Evolutionary conservation across 1,284 basidiomycete species (phyloP).

Genomic region (Trametes versicolor): DNA sequence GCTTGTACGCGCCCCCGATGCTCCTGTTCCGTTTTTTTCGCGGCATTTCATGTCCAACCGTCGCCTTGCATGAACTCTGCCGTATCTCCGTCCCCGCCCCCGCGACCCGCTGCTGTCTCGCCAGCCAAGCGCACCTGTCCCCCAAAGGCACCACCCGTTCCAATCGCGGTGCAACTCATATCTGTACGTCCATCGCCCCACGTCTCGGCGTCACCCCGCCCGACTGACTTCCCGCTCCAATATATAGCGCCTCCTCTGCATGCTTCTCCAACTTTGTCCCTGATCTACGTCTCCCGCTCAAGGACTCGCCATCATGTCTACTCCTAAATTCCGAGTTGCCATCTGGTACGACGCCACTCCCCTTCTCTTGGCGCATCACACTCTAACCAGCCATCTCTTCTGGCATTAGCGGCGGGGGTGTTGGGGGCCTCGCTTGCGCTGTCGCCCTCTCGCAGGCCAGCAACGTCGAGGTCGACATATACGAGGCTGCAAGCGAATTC

Average conservation of each 20-base stretch:
- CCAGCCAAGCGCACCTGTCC: background rate
- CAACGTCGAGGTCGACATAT: constrained; percentile 50
- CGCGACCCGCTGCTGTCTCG: background rate
- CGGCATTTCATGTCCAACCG: constrained; percentile 14
- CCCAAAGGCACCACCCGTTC: background rate
- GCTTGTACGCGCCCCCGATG: constrained; percentile 6
- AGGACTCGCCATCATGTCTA: constrained; percentile 22
- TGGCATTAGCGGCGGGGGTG: constrained; percentile 47
- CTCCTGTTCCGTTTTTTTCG: constrained; percentile 23
- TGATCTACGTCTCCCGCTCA: constrained; percentile 8
- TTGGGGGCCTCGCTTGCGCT: constrained; percentile 51
- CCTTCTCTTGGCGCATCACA: background rate
- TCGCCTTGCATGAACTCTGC: constrained; percentile 1
- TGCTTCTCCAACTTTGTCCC: constrained; percentile 20
- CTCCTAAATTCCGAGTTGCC: constrained; percentile 41
- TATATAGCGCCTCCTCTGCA: constrained; percentile 18
- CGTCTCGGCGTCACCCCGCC: constrained; percentile 15
- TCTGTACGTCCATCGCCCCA: constrained; percentile 17
- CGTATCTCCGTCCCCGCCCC: constrained; percentile 7
- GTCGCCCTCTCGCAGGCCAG: constrained; percentile 45
- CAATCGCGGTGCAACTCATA: constrained; percentile 1
- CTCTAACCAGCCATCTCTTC: background rate
- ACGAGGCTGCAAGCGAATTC: constrained; percentile 49
- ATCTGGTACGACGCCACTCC: constrained; percentile 39
- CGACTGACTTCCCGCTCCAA: background rate